Percentiles rank a stretch among this genome's conserved stretches.
Conservation (phyloP, 257 asterid genomes). For the Plantago ovata region DNA sequence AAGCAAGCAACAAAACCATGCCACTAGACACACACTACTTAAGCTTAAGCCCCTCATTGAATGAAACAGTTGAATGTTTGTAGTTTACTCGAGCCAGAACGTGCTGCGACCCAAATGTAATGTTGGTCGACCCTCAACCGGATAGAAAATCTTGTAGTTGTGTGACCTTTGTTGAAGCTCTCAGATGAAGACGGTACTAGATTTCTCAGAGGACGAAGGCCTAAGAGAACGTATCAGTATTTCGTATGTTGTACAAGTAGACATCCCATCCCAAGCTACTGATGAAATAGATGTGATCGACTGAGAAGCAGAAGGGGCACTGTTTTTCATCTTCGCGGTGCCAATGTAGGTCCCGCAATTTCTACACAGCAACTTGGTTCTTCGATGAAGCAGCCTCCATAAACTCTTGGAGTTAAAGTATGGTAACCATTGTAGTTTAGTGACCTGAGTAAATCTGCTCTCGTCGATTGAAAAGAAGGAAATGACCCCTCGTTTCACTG, state of each 20-base stretch:
- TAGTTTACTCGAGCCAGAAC: too few relatives aligned
- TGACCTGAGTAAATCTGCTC: conserved; percentile 42
- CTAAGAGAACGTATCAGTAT: conserved; percentile 39
- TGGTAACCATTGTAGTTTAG: conserved; percentile 35
- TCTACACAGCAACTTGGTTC: conserved; percentile 40
- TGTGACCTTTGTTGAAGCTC: too few relatives aligned
- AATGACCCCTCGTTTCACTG: conserved; percentile 43
- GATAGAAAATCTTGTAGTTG: too few relatives aligned
- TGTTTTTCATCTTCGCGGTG: conserved; percentile 12
- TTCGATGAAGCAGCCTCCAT: conserved; percentile 34
- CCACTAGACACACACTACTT: too few relatives aligned
- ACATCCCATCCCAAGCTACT: conserved; percentile 44
- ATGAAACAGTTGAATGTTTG: too few relatives aligned
- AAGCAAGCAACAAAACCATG: too few relatives aligned
- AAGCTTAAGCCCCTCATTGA: too few relatives aligned
- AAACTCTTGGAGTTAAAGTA: conserved; percentile 29
- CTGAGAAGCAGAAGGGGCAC: conserved; percentile 9
- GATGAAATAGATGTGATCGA: conserved; percentile 13
- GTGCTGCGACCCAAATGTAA: too few relatives aligned
- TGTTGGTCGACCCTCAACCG: too few relatives aligned
- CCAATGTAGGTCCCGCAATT: conserved; percentile 44
- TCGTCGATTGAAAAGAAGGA: conserved; percentile 48
- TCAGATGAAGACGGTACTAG: conserved; percentile 11
- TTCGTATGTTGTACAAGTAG: conserved; percentile 30
- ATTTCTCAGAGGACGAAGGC: conserved; percentile 27